Evolutionary conservation across 1,284 basidiomycete genomes (phyloP), one percentile per base, ranked within the genome.

Genomic region (Cryptococcus deneoformans): DNA sequence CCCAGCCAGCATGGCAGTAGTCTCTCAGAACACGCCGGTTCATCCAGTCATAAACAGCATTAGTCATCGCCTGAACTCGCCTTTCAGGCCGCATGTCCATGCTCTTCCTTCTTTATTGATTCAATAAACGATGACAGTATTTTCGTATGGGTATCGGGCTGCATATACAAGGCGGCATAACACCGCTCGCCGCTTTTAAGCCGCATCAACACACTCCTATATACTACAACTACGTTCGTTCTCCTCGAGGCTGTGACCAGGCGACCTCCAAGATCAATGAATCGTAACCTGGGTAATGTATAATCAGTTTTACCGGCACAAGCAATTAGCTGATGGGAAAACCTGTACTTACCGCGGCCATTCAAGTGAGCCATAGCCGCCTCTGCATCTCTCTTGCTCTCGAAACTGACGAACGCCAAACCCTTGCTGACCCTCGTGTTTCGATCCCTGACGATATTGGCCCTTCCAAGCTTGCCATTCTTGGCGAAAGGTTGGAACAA

Each of bases 341-440:
- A 14, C 24, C 20, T 29, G 35, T 10, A 68, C 70, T 58, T 50
- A 73, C 92, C 92, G 72, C 86, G 84, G 35, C 96, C 96, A 72
- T 99, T 85, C 70, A 95, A 86, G 81, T 93, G 97, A 72, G 90
- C 86, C 80, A 97, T 87, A 45, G 96, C 96, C 67, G 81, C 83
- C 79, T 96, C 90, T 34, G 92, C 96, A 50, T 84, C 81, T 24
- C 84, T 81, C 68, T 84, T 82, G 40, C 87, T 87, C 74, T 98
- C 94, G 72, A 97, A 99, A 77, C 88, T 92, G 67, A 97, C 93
- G 57, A 80, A 80, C 46, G 68, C 72, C 77, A 95, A 96, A 60
- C 96, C 95, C 79, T 97, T 98, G 67, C 92, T 92, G 46, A 88
- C 84, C 56, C 92, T 90, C 7, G 96, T 99, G 71, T 98, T 94